These are phyloP conservation scores for Penicillium fimorum DNA, from an alignment of 495 filamentous ascomycete species.

Conservation along the genomic window DNA sequence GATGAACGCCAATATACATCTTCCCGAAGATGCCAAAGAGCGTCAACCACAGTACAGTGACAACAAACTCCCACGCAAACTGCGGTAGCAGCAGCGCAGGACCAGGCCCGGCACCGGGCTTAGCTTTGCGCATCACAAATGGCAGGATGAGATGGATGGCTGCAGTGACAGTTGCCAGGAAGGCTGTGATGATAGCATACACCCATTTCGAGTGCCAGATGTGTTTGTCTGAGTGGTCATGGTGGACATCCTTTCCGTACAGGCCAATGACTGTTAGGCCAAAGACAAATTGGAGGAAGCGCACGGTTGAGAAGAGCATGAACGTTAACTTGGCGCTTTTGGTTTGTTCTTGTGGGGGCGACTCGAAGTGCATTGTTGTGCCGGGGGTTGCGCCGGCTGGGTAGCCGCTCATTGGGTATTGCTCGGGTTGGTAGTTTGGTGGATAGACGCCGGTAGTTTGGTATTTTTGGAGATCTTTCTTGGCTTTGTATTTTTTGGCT, in stretches of 20 bases:
- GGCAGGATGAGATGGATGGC: slow-evolving; percentile 60
- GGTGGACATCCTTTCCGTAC: slow-evolving; percentile 69
- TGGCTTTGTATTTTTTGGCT: slow-evolving; percentile 36
- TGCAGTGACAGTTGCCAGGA: slow-evolving; percentile 58
- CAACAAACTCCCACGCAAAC: slow-evolving; percentile 67
- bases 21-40: slow-evolving; percentile 81
- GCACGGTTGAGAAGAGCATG: slow-evolving; percentile 44
- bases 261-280: slow-evolving; percentile 74
- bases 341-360: slow-evolving; percentile 10
- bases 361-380: slow-evolving; percentile 17
- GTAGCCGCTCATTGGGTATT: slow-evolving; percentile 24
- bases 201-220: slow-evolving; percentile 68
- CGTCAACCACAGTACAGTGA: slow-evolving; percentile 72
- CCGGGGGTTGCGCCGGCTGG: slow-evolving; percentile 22
- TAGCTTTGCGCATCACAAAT: slow-evolving; percentile 38
- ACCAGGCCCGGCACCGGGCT: slow-evolving; percentile 29
- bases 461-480: slow-evolving; percentile 28
- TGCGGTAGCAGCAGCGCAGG: slow-evolving; percentile 28
- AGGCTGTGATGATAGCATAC: slow-evolving; percentile 67
- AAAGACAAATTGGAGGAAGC: slow-evolving; percentile 71
- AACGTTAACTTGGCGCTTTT: slow-evolving; percentile 12
- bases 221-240: slow-evolving; percentile 50
- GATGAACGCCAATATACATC: slow-evolving; percentile 69
- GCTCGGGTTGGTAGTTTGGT: slow-evolving; percentile 11
- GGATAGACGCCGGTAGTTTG: slow-evolving; percentile 17